Base-by-base conservation (phyloP, 2,329 filamentous ascomycete species). In the Magnaporthiopsis rhizophila region DNA sequence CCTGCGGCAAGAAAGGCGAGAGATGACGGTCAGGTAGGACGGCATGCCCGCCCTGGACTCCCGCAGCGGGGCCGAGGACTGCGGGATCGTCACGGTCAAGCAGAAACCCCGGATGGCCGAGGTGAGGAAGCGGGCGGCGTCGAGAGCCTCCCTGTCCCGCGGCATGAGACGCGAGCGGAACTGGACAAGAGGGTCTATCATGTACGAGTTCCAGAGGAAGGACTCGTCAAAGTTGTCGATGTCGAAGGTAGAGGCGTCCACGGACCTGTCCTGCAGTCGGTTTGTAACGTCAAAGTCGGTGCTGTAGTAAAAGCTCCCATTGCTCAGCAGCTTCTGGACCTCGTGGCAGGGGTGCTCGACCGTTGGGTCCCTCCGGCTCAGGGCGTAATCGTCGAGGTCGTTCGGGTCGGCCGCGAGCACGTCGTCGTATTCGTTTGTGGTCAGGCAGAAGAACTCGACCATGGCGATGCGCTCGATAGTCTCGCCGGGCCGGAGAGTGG, bases 201-300 rank as follows among this genome's bases (percentile, higher is more conserved):
- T 97, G 77, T 96, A 97, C 3, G 92, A 96, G 73, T 99, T 99
- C 95, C 95, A 99, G 24, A 99, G 78, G 73, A 97, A 97, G 1
- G 90, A 89, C 71, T 92, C 89, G 74, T 99, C 92, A 67, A 98
- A 87, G 71, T 91, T 95, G 73, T 97, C 92, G 66, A 97, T 92
- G 67, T 96, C 91, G 67, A 98, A 93, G 0, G 89, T 87, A 59
- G 87, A 83, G 26, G 86, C 86, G 73, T 94, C 91, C 65, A 89
- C 86, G 18, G 89, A 92, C 85, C 94, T 87, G 72, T 97, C 90
- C 76, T 99, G 95, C 67, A 98, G 79, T 69, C 95, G 86, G 75
- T 96, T 93, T 3, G 95, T 99, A 61, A 99, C 81, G 74, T 99
- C 94, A 74, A 99, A 99, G 75, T 98, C 92, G n/a, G 92, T 91